These are phyloP conservation scores for Penicillium salamii DNA, from an alignment of 495 filamentous ascomycete species.

Conservation along the genomic window DNA sequence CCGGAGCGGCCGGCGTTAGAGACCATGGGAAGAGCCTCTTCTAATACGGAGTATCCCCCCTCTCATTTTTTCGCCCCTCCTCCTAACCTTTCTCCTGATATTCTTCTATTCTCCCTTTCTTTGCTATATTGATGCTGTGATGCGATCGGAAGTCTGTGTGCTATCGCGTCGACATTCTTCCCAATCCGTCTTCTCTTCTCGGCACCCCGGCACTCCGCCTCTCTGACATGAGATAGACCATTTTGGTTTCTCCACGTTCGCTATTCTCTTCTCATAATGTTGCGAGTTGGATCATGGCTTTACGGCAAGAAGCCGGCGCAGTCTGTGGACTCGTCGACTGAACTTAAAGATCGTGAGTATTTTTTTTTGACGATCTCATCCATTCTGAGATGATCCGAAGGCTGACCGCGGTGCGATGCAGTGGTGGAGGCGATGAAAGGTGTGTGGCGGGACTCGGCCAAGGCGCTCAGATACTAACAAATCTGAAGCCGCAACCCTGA, in stretches of 20 bases:
- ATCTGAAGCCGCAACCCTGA: conserved; percentile 51
- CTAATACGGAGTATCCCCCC: conserved; percentile 20
- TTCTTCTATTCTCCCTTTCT: conserved; percentile 1
- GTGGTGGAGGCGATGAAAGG: conserved; percentile 65
- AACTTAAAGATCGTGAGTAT: conserved; percentile 57
- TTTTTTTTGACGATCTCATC: neutral
- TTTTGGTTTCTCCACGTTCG: neutral
- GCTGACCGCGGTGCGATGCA: conserved; percentile 27
- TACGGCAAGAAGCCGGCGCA: conserved; percentile 53
- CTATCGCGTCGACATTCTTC: conserved; percentile 30
- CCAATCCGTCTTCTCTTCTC: conserved; percentile 27
- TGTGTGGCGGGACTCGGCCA: conserved; percentile 26
- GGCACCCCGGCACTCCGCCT: neutral
- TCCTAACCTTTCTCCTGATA: conserved; percentile 1
- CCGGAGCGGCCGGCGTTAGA: conserved; percentile 12
- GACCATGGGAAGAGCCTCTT: conserved; percentile 11
- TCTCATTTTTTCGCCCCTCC: neutral
- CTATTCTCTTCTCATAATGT: conserved; percentile 26
- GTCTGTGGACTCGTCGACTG: conserved; percentile 56
- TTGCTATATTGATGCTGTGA: conserved; percentile 6
- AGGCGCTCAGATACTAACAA: neutral
- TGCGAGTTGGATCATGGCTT: conserved; percentile 55
- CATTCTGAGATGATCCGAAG: conserved; percentile 3
- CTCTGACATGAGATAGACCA: conserved; percentile 11
- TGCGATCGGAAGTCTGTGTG: conserved; percentile 15